phyloP scores from a whole-genome alignment of 345 rosid species.

The Corchorus olitorius region DNA sequence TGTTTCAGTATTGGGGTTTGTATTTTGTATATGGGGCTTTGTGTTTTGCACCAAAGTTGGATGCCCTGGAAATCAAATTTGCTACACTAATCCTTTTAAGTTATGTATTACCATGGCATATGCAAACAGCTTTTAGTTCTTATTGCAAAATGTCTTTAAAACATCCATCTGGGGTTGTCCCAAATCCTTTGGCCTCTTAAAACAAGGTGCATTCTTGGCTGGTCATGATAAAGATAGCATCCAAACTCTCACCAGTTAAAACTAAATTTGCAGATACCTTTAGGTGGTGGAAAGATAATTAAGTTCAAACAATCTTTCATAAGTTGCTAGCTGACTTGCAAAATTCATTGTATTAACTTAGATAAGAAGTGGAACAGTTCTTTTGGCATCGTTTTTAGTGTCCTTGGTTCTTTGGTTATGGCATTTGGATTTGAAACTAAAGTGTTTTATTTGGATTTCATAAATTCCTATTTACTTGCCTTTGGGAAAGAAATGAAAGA shows the following conservation, averaged over 20 bases:
- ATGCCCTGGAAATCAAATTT: neutral
- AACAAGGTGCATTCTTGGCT: neutral
- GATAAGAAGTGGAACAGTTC: neutral
- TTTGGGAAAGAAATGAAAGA: no score
- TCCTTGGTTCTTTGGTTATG: no score
- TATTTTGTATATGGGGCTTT: no score
- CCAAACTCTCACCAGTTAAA: neutral
- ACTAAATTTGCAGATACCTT: neutral
- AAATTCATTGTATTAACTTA: neutral
- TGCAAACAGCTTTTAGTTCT: neutral
- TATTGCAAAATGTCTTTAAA: neutral
- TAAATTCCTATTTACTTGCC: no score
- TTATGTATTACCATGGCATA: neutral
- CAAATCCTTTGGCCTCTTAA: neutral
- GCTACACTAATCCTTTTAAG: neutral
- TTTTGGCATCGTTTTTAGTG: neutral
- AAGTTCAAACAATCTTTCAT: no score
- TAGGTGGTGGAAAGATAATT: neutral
- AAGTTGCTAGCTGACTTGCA: neutral
- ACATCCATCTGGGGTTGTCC: neutral
- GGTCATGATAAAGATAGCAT: neutral
- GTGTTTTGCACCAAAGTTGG: neutral
- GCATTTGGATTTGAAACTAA: no score
- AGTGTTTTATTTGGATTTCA: no score
- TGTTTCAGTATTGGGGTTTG: slow-evolving; percentile 1